Base-by-base conservation (phyloP, 176 grass and related monocot species). In the Alopecurus myosuroides region DNA sequence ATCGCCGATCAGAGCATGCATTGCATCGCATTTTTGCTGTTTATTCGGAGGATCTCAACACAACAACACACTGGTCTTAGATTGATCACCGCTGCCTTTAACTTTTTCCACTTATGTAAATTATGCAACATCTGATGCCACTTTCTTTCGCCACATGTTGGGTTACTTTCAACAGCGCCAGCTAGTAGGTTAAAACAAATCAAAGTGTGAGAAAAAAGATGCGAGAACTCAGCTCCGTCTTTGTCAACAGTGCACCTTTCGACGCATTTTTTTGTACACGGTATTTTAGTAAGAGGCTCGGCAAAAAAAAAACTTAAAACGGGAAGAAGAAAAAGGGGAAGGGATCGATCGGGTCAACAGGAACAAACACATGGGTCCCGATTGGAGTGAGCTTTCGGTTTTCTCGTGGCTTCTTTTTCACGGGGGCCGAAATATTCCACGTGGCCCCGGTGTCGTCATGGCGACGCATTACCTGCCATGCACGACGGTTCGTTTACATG, bases 361-460 rank as follows among this genome's bases (percentile, higher is more conserved):
- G 73, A 85, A 64, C 37, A 65, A 58, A 58, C n/a, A 64, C 57
- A 79, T 53, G 39, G 33, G 77, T 12, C 82, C 87, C 81, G 48
- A 78, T 28, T 88, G 62, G 80, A 86, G 88, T 85, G 50, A 84
- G 80, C 88, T 86, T 88, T 91, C 86, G 83, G 88, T 91, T 86
- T 94, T 34, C 83, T 86, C 44, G 49, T 39, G 1, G 23, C 12
- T 19, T 17, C 45, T 84, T 87, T 85, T 58, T 93, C 88, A 85
- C 88, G 85, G 41, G 46, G 67, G 67, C 82, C 85, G 31, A 93
- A 90, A 93, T 90, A 93, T 93, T 93, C 85, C 81, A 88, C 85
- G 78, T 82, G 88, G 78, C 77, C 61, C 70, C 66, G 81, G 81
- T 77, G 81, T 82, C 91, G 64, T 90, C 77, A 74, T 65, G 52